Evolutionary conservation across 2,329 filamentous ascomycete species (phyloP), one percentile per base, ranked within the genome.

Genomic region (Pseudogymnoascus sp.): DNA sequence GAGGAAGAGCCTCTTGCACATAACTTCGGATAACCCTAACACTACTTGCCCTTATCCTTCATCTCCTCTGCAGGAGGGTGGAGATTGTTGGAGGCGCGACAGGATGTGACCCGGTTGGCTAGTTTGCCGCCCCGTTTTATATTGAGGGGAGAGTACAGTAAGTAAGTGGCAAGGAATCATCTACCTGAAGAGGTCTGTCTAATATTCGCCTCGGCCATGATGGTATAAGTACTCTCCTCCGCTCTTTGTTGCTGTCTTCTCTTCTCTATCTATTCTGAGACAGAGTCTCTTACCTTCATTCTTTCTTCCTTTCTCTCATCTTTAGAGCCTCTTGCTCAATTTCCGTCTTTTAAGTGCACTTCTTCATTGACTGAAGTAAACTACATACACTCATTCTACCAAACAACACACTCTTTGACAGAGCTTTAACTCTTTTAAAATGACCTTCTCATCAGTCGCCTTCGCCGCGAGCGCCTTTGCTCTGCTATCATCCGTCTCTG

Each of bases 391-490:
- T 63, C 64, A 65, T 41, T 62, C 61, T 54, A 54, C 48, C n/a
- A 51, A 54, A 54, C 62, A 65, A 31, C 66, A 62, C 43, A 60
- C 48, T 67, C 65, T 61, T 67, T 51, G 11, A 64, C n/a, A 64
- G 51, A 54, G 48, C 10, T n/a, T 54, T 37, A 41, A 21, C 10
- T 31, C 57, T n/a, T 60, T n/a, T 60, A 67, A 60, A 60, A 72
- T 72, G 70, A 71, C 70, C 61, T 69, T 72, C 67, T 68, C 70
- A 14, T 71, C 68, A 64, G 65, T 72, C 36, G 61, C 70, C 13
- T 61, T 65, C 51, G 60, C 68, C 62, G 63, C 69, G 25, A 61
- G 67, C 28, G 65, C 70, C 13, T 41, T 72, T 60, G 54, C 68
- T 60, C 62, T 63, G 14, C 68, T 68, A 62, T 73, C 70, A 43